Conservation (phyloP, 1,284 basidiomycete species). For the Sutorius eximius region DNA sequence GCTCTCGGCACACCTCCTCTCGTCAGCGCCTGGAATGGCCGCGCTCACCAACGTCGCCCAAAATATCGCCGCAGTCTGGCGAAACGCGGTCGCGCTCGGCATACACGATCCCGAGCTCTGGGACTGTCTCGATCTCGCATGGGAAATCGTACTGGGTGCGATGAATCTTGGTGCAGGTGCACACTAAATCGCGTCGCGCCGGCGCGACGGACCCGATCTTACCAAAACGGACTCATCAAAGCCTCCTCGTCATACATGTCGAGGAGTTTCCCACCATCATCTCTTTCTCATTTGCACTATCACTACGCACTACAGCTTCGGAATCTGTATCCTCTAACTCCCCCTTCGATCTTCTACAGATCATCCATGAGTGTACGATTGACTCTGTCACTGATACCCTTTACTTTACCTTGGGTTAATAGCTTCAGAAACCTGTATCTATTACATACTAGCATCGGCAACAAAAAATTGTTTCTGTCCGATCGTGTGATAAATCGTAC, state of each 20-base stretch:
- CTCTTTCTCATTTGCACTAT: conserved; percentile 25
- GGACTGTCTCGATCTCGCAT: conserved; percentile 68
- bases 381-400: conserved; percentile 28
- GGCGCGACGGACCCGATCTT: conserved; percentile 18
- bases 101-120: conserved; percentile 64
- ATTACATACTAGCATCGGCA: conserved; percentile 16
- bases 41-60: conserved; percentile 55
- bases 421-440: conserved; percentile 31
- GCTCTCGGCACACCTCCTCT: conserved; percentile 51
- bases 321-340: conserved; percentile 32
- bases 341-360: conserved; percentile 11
- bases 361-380: conserved; percentile 27
- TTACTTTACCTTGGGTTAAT: conserved; percentile 33
- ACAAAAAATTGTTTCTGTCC: conserved; percentile 6
- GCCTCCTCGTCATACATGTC: conserved; percentile 13
- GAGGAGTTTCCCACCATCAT: conserved; percentile 27
- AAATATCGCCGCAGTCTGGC: conserved; percentile 74
- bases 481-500: not conserved
- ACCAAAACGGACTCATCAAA: conserved; percentile 24
- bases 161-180: conserved; percentile 54
- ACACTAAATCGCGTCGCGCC: conserved; percentile 26
- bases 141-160: conserved; percentile 68
- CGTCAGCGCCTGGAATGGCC: conserved; percentile 42
- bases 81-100: conserved; percentile 69
- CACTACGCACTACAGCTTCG: conserved; percentile 18